phyloP scores from a whole-genome alignment of 108 stramenopile species.

The Craspedostauros australis region DNA sequence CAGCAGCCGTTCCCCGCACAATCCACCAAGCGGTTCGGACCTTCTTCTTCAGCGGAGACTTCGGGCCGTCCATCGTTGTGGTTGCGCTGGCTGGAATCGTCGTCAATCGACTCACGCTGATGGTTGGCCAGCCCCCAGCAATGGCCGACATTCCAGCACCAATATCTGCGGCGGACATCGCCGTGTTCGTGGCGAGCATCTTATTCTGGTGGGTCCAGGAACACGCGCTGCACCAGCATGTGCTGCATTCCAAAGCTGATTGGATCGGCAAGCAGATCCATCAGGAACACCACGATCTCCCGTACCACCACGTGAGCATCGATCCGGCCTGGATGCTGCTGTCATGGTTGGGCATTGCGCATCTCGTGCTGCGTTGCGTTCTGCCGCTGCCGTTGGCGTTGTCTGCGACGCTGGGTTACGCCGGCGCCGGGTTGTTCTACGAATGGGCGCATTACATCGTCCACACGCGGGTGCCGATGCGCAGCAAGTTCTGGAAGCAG shows the following conservation, averaged over 20 bases:
- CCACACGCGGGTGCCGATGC: conserved; percentile 52
- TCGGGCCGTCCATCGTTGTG: conserved; percentile 31
- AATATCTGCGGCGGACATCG: too few species aligned
- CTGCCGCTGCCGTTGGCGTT: conserved; percentile 46
- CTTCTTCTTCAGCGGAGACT: conserved; percentile 16
- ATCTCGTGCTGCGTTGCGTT: conserved; percentile 22
- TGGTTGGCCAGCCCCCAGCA: conserved; percentile 10
- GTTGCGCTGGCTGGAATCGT: conserved; percentile 19
- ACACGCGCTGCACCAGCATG: conserved; percentile 40
- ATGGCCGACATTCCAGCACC: too few species aligned
- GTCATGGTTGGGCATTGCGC: conserved; percentile 43
- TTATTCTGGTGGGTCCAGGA: conserved; percentile 65
- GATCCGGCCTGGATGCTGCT: conserved; percentile 50
- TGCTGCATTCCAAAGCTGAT: conserved; percentile 48
- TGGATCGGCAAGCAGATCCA: conserved; percentile 68
- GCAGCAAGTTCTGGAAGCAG: conserved; percentile 11
- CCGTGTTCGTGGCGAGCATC: conserved; percentile 22
- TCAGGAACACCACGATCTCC: conserved; percentile 44
- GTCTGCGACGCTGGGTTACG: conserved; percentile 51
- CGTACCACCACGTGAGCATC: conserved; percentile 57
- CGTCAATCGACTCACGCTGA: conserved; percentile 11
- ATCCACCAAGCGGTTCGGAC: conserved; percentile 19
- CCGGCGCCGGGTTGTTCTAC: conserved; percentile 48
- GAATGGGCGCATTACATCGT: conserved; percentile 75
- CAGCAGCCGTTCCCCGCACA: conserved; percentile 33